phyloP scores from a whole-genome alignment of 352 stramenopile species.

The Phytophthora chlamydospora region DNA sequence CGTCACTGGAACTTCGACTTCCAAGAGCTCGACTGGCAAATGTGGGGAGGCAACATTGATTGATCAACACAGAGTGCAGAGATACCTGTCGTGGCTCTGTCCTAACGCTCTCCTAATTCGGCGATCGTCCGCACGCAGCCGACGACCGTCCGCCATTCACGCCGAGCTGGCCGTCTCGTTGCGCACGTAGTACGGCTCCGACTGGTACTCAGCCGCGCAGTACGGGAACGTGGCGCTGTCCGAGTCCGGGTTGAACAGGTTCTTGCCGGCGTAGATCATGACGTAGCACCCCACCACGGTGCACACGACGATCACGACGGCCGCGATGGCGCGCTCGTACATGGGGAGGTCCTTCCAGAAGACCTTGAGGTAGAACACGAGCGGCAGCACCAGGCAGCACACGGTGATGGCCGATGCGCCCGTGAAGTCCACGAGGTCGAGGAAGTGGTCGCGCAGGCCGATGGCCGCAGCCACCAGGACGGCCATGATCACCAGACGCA shows the following conservation, averaged over 20 bases:
- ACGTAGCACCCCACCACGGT: slow-evolving; percentile 45
- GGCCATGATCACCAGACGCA: slow-evolving; percentile 47
- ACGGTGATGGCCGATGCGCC: slow-evolving; percentile 49
- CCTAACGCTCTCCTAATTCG: slow-evolving; percentile 32
- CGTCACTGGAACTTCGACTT: slow-evolving; percentile 11
- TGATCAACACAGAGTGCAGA: slow-evolving; percentile 12
- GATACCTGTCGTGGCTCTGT: slow-evolving; percentile 25
- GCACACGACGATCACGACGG: slow-evolving; percentile 45
- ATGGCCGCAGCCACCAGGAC: slow-evolving; percentile 43
- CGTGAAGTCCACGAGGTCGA: slow-evolving; percentile 55
- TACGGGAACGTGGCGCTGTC: slow-evolving; percentile 32
- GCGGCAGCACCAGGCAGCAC: slow-evolving; percentile 53
- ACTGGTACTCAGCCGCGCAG: slow-evolving; percentile 25
- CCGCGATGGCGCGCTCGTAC: slow-evolving; percentile 44
- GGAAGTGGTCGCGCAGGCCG: slow-evolving; percentile 46
- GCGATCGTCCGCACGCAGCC: slow-evolving; percentile 19
- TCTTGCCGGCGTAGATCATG: slow-evolving; percentile 36
- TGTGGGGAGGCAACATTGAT: slow-evolving; percentile 2
- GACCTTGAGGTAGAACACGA: slow-evolving; percentile 58
- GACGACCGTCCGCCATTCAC: slow-evolving; percentile 23
- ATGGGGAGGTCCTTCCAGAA: slow-evolving; percentile 45
- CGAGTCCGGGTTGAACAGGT: slow-evolving; percentile 33
- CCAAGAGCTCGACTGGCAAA: slow-evolving; percentile 19
- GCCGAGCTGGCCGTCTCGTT: slow-evolving; percentile 25
- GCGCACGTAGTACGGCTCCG: slow-evolving; percentile 30